These are phyloP conservation scores for Acer negundo DNA, from an alignment of 345 rosid genomes.

Conservation along the genomic window DNA sequence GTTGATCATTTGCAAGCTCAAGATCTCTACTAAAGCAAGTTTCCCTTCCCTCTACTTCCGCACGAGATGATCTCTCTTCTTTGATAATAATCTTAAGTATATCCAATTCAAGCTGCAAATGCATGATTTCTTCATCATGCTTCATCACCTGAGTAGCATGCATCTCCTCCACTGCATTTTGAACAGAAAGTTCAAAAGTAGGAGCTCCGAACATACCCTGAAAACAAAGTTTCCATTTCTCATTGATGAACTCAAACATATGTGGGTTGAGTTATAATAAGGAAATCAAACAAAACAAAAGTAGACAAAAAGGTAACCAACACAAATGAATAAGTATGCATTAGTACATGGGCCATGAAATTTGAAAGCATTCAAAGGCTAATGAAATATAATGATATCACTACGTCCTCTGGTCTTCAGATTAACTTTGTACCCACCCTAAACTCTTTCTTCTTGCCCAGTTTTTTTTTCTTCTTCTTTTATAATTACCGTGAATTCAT, in stretches of 20 bases:
- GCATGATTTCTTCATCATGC: constrained; percentile 61
- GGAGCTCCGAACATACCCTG: constrained; percentile 39
- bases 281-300: background rate
- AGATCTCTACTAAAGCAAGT: constrained; percentile 53
- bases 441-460: background rate
- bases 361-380: constrained; percentile 6
- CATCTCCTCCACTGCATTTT: constrained; percentile 26
- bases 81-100: constrained; percentile 71
- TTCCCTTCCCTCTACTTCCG: constrained; percentile 48
- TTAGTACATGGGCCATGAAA: background rate
- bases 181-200: constrained; percentile 19
- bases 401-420: too few relatives aligned
- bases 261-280: background rate
- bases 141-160: constrained; percentile 39
- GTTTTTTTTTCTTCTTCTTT: background rate
- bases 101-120: constrained; percentile 88
- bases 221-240: constrained; percentile 14
- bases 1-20: constrained; percentile 44
- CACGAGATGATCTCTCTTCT: constrained; percentile 68
- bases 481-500: background rate
- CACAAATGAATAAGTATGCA: background rate
- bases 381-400: background rate
- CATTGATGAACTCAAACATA: constrained; percentile 2
- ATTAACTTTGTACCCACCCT: background rate
- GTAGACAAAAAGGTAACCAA: background rate